Conservation (phyloP, 2,329 filamentous ascomycete genomes). For the Alternaria dauci region DNA sequence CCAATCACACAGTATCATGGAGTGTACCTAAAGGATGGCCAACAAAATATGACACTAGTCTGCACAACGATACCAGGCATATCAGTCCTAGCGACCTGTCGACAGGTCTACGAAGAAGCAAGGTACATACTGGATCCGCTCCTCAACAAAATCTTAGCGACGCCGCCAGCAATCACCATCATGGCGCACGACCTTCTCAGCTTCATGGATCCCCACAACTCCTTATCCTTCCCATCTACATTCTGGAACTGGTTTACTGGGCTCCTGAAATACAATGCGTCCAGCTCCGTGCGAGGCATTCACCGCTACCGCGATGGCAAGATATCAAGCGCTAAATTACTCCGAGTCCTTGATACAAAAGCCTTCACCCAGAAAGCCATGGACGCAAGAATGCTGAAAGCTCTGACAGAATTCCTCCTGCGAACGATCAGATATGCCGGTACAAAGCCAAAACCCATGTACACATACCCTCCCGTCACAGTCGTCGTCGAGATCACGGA, state of each 20-base stretch:
- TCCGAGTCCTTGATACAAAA: neutral
- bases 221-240: neutral
- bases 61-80: constrained; percentile 9
- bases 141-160: neutral
- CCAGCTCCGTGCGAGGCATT: neutral
- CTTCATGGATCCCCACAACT: neutral
- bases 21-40: neutral
- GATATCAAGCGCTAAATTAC: neutral
- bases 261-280: neutral
- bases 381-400: neutral
- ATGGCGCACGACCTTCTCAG: neutral
- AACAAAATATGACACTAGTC: constrained; percentile 9
- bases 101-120: constrained; percentile 8
- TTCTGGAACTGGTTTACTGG: neutral
- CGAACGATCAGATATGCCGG: neutral
- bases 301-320: neutral
- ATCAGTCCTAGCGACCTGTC: constrained; percentile 7
- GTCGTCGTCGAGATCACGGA: neutral
- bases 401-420: constrained; percentile 5
- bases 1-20: neutral
- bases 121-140: neutral
- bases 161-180: neutral
- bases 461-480: neutral
- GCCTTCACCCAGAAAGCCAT: neutral
- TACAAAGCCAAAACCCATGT: neutral